Base-by-base conservation (phyloP, 495 filamentous ascomycete genomes). In the Staphylotrichum longicolle region DNA sequence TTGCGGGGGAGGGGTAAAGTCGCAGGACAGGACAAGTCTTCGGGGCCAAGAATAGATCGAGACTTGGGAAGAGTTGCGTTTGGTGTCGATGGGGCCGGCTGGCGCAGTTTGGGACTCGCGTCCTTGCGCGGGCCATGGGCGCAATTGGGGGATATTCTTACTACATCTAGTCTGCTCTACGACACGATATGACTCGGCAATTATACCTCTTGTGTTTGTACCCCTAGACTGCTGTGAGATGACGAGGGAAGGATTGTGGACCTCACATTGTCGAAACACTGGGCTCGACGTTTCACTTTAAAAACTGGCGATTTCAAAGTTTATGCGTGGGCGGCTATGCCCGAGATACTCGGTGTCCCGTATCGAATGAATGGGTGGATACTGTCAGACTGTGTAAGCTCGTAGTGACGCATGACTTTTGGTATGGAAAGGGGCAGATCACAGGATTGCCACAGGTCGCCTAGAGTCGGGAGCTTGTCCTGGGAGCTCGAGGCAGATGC, bases 171-270 rank as follows among this genome's bases (percentile, higher is more conserved):
- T 66, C 66, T 66, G 65, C 57, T 62, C 64, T 70, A 66, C 59
- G 68, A 68, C 59, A 68, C 63, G 63, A 70, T 67, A 65, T 62
- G 68, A 68, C 61, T 57, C 46, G 65, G 53, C 56, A 70, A 70
- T 64, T 66, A 70, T 65, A 68, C 63, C 62, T 64, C 55, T 63
- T 51, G 48, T 51, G 20, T 62, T 64, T 52, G 52, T 60, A 33
- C n/a, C 42, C 20, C 20, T 27, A 0, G 20, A 27, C 20, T 47
- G 33, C 5, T 41, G 51, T 15, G 6, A 2, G 5, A 10, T 54
- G 15, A 5, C 15, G 4, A 30, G 15, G 46, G 11, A 3, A 5
- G 42, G 20, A 27, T 27, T n/a, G 6, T 4, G 15, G 12, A 45
- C 15, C 42, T 45, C 42, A 45, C 42, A 5, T 27, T 27, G 20